Conservation (phyloP, 345 rosid species). For the Citrus glauca region DNA sequence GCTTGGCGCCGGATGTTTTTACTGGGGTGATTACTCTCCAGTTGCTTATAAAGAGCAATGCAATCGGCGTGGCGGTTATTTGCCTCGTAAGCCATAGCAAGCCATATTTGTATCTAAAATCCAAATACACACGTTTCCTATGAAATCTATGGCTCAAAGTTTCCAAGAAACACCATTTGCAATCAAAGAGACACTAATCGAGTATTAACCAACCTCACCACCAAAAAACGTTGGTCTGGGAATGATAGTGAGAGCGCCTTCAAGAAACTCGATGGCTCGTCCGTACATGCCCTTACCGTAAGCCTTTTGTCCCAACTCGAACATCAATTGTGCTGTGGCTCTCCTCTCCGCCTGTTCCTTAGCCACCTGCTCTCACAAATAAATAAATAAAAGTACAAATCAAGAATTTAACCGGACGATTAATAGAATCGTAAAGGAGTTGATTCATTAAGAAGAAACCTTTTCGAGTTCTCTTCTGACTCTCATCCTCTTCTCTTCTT, state of each 20-base stretch:
- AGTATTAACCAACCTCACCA: conserved; percentile 79
- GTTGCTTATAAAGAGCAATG: conserved; percentile 77
- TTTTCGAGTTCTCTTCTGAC: conserved; percentile 85
- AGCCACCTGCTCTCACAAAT: conserved; percentile 60
- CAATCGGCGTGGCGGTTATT: conserved; percentile 83
- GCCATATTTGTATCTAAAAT: conserved; percentile 90
- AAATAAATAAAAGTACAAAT: background rate
- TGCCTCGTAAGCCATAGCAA: conserved; percentile 98
- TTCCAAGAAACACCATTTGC: background rate
- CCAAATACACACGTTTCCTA: background rate
- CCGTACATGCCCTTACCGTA: conserved; percentile 93
- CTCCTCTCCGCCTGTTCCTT: conserved; percentile 91
- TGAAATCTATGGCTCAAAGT: background rate
- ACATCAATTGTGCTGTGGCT: conserved; percentile 86
- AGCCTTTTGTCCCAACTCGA: conserved; percentile 90
- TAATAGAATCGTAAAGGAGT: background rate
- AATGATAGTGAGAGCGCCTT: conserved; percentile 88
- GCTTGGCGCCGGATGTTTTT: conserved; percentile 90
- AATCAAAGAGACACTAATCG: conserved; percentile 5
- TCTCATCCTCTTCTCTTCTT: conserved; percentile 81
- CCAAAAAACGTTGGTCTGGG: conserved; percentile 81
- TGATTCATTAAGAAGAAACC: conserved; percentile 27
- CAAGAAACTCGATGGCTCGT: conserved; percentile 83
- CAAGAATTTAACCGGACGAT: no score
- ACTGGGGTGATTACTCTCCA: conserved; percentile 81